Base-by-base conservation (phyloP, 768 basidiomycete genomes). In the Pleurotus citrinopileatus region DNA sequence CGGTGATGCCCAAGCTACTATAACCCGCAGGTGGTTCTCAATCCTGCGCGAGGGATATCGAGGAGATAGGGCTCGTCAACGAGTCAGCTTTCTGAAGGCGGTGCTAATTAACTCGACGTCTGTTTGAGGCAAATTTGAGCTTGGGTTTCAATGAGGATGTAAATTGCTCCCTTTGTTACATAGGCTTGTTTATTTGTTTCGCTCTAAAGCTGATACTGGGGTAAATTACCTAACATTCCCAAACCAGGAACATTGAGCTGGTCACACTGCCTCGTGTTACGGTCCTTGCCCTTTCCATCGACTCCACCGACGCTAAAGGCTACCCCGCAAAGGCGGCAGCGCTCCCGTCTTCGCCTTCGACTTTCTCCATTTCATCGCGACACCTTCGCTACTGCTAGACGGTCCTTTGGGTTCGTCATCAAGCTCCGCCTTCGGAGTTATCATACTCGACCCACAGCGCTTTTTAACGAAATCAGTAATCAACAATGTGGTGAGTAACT, bases 401-500 rank as follows among this genome's bases (percentile, higher is more conserved):
- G 19, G n/a, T 17, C 22, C 22, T 32, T 34, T 34, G 32, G n/a
- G 10, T 36, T 50, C n/a, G 12, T 32, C 32, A 15, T 36, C 48
- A 32, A 23, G 34, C n/a, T 15, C 37, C 48, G 10, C 10, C 34
- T 22, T 25, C 48, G 48, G 48, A 38, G 48, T n/a, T 36, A 51
- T 51, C 48, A 51, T 19, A 7, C 4, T 12, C 32, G 17, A 13
- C 15, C 15, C 22, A 10, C 48, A 34, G 17, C 34, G 28, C 23
- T 32, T 28, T 27, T 28, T n/a, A n/a, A 28, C 25, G 15, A 17
- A 29, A 26, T 47, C 45, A 15, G 23, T 47, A 34, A 51, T 60
- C 32, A 34, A 57, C 60, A 42, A 67, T 67, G 66, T 67, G 66
- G 66, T 67, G 57, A 54, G 66, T 57, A 46, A 28, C 42, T n/a